Evolutionary conservation across 2,329 filamentous ascomycete genomes (phyloP).

Genomic region (Hirsutella thompsonii): DNA sequence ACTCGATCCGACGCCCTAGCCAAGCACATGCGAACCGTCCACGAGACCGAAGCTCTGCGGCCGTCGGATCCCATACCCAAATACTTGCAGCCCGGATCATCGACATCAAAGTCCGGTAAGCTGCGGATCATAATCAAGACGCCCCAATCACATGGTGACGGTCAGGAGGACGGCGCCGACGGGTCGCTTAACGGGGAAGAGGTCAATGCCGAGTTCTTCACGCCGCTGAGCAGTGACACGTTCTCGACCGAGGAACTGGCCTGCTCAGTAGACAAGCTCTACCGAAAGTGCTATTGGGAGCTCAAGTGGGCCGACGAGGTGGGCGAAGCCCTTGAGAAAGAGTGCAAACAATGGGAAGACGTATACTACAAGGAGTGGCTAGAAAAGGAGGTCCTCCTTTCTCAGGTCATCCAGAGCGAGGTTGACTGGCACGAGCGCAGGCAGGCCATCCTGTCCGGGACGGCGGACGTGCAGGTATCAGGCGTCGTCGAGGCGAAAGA

Average conservation of each 20-base stretch:
- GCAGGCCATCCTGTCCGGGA: constrained; percentile 37
- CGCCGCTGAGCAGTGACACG: constrained; percentile 39
- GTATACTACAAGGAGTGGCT: constrained; percentile 60
- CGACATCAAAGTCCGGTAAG: constrained; percentile 33
- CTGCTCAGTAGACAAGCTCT: constrained; percentile 45
- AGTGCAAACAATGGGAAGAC: constrained; percentile 55
- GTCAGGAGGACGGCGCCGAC: constrained; percentile 40
- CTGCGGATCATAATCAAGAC: constrained; percentile 54
- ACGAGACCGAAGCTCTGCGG: constrained; percentile 90
- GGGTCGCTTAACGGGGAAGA: constrained; percentile 43
- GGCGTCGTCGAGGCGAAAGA: constrained; percentile 17
- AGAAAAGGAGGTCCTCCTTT: constrained; percentile 67
- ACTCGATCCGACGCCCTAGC: constrained; percentile 90
- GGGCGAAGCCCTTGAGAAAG: constrained; percentile 45
- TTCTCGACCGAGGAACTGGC: constrained; percentile 54
- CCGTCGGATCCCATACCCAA: constrained; percentile 65
- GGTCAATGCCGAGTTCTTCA: constrained; percentile 45
- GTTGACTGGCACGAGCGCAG: constrained; percentile 50
- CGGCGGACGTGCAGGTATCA: constrained; percentile 29
- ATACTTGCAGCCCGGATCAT: constrained; percentile 39
- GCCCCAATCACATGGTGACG: constrained; percentile 41
- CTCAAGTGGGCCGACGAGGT: constrained; percentile 62
- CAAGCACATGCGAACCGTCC: constrained; percentile 97
- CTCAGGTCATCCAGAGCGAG: constrained; percentile 57
- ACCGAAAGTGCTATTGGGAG: constrained; percentile 57